phyloP scores from a whole-genome alignment of 768 basidiomycete species.

The Pisolithus microcarpus region DNA sequence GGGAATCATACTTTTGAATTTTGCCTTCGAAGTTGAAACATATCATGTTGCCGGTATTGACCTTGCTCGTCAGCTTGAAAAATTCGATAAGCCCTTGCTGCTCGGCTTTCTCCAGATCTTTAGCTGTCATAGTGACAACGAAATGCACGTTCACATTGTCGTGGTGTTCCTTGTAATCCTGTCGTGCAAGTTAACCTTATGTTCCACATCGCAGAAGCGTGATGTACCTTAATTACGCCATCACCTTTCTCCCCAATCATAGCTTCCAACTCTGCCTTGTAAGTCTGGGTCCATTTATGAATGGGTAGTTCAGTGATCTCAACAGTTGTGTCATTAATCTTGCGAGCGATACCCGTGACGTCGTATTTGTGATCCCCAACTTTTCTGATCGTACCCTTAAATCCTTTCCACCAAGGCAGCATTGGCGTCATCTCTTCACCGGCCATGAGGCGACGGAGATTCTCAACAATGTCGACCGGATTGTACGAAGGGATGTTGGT shows the following conservation, averaged over 20 bases:
- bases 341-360: slow-evolving; percentile 63
- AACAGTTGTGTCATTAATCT: slow-evolving; percentile 81
- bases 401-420: slow-evolving; percentile 97
- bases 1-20: slow-evolving; percentile 84
- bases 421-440: slow-evolving; percentile 79
- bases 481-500: slow-evolving; percentile 90
- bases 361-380: slow-evolving; percentile 82
- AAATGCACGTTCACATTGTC: slow-evolving; percentile 91
- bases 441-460: slow-evolving; percentile 79
- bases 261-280: slow-evolving; percentile 84
- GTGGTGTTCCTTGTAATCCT: slow-evolving; percentile 98
- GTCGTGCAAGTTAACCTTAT: neutral
- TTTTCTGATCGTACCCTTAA: slow-evolving; percentile 80
- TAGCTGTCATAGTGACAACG: slow-evolving; percentile 69
- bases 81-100: slow-evolving; percentile 82
- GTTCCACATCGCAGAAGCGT: neutral
- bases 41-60: slow-evolving; percentile 96
- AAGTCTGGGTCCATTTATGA: slow-evolving; percentile 88
- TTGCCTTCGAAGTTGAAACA: slow-evolving; percentile 95
- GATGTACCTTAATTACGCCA: slow-evolving; percentile 66
- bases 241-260: slow-evolving; percentile 87
- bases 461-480: slow-evolving; percentile 81
- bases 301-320: slow-evolving; percentile 95
- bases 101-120: slow-evolving; percentile 81
- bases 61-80: slow-evolving; percentile 81